phyloP scores from a whole-genome alignment of 495 filamentous ascomycete species.

The Tetracladium marchalianum region DNA sequence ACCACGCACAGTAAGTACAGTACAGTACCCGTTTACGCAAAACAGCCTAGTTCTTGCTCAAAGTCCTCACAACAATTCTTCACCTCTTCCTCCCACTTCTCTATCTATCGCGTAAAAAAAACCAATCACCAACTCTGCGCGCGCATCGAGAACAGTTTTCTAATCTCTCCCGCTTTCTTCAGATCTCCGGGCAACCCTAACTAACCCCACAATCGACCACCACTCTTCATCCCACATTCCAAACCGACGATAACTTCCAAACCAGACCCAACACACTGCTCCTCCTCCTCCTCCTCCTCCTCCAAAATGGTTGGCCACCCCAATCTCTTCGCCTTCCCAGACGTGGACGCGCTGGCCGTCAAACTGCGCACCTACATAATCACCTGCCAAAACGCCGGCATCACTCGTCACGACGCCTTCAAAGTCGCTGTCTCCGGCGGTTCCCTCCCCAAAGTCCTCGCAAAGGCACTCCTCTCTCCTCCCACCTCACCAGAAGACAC shows the following conservation, averaged over 20 bases:
- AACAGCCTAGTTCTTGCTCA: no score
- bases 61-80: no score
- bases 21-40: no score
- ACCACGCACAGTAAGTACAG: no score
- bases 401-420: conserved; percentile 73
- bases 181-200: no score
- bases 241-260: no score
- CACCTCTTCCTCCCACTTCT: no score
- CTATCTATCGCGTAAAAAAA: no score
- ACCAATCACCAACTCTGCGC: no score
- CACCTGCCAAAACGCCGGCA: conserved; percentile 62
- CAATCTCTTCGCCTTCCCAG: conserved; percentile 75
- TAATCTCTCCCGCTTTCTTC: no score
- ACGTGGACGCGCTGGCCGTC: conserved; percentile 55
- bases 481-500: conserved; percentile 50
- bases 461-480: conserved; percentile 59
- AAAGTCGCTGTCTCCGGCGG: conserved; percentile 91
- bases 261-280: neutral
- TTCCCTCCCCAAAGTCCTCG: conserved; percentile 80
- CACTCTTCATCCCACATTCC: neutral
- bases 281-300: neutral
- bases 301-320: conserved; percentile 58
- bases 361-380: conserved; percentile 75
- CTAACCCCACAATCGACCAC: neutral
- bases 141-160: no score